Conservation (phyloP, 164 flowering plant genomes). For the Piper betle region DNA sequence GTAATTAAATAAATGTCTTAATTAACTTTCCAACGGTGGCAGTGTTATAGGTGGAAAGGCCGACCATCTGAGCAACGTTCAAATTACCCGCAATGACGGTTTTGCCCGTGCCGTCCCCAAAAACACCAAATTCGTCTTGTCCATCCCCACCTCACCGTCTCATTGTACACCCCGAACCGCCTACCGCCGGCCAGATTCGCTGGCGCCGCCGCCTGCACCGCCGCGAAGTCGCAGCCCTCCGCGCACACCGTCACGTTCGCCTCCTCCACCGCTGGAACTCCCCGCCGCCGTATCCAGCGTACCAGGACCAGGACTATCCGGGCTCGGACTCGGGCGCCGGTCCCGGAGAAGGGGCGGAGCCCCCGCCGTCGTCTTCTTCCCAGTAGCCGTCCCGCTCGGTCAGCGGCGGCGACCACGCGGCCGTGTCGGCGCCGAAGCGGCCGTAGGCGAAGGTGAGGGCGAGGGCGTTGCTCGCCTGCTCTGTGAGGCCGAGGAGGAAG, state of each 20-base stretch:
- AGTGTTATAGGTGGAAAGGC: slow-evolving; percentile 52
- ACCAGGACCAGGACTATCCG: slow-evolving; percentile 8
- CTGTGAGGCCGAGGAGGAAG: slow-evolving; percentile 26
- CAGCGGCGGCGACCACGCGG: slow-evolving; percentile 46
- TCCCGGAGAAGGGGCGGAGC: neutral
- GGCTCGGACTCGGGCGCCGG: slow-evolving; percentile 3
- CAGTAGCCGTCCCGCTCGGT: slow-evolving; percentile 86
- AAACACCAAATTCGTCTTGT: slow-evolving; percentile 67
- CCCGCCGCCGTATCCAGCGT: slow-evolving; percentile 22
- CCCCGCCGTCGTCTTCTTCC: slow-evolving; percentile 23
- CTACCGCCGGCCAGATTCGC: slow-evolving; percentile 8
- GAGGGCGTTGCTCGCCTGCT: slow-evolving; percentile 44
- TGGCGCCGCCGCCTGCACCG: slow-evolving; percentile 70
- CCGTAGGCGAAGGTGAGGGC: slow-evolving; percentile 56
- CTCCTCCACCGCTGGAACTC: slow-evolving; percentile 5
- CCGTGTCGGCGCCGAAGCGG: slow-evolving; percentile 28
- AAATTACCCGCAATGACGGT: slow-evolving; percentile 67
- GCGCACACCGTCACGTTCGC: slow-evolving; percentile 66
- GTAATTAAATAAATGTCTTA: neutral
- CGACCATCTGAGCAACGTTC: slow-evolving; percentile 31
- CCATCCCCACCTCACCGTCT: slow-evolving; percentile 54
- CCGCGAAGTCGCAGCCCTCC: slow-evolving; percentile 22
- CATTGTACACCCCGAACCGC: slow-evolving; percentile 64
- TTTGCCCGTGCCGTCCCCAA: slow-evolving; percentile 79
- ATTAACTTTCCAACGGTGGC: slow-evolving; percentile 70